A percentile compares a stretch with the other conserved stretches of the same genome.
Evolutionary conservation across 2,329 filamentous ascomycete species (phyloP).

Genomic region (Colletotrichum brevisporum): DNA sequence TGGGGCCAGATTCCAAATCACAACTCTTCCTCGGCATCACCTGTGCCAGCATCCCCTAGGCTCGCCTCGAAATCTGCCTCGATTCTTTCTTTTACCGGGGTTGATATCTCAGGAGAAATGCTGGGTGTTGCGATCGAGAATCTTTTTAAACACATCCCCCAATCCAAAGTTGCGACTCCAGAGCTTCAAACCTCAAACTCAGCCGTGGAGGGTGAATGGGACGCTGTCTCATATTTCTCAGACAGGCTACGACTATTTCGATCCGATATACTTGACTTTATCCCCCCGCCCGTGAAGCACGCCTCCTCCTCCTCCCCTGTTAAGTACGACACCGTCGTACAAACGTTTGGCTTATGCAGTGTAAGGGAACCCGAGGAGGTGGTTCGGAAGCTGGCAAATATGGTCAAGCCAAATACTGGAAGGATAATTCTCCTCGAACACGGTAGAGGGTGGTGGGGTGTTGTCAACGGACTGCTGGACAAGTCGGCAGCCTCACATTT

Average conservation of each 20-base stretch:
- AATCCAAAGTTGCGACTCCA: constrained; percentile 50
- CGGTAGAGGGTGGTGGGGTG: constrained; percentile 68
- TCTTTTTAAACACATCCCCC: constrained; percentile 59
- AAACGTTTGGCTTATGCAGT: constrained; percentile 76
- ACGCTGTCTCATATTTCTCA: constrained; percentile 51
- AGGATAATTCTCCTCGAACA: constrained; percentile 75
- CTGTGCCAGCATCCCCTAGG: not conserved
- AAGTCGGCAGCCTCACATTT: constrained; percentile 69
- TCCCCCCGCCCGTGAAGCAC: constrained; percentile 54
- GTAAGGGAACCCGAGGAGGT: constrained; percentile 69
- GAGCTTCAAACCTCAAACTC: not conserved
- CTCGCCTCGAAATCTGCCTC: not conserved
- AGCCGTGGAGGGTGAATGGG: not conserved
- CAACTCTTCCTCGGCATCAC: not conserved
- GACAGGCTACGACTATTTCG: constrained; percentile 62
- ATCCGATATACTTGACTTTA: constrained; percentile 61
- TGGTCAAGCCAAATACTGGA: constrained; percentile 67
- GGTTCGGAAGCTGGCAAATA: constrained; percentile 66
- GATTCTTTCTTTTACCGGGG: constrained; percentile 71
- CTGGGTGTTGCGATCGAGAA: constrained; percentile 69
- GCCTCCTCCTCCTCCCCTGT: not conserved
- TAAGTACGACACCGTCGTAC: constrained; percentile 48
- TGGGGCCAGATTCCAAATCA: constrained; percentile 54
- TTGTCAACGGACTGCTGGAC: constrained; percentile 71
- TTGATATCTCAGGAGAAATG: constrained; percentile 74